Evolutionary conservation across 2,329 filamentous ascomycete species (phyloP), one percentile per base, ranked within the genome.

Genomic region (Pseudopyricularia cyperi): DNA sequence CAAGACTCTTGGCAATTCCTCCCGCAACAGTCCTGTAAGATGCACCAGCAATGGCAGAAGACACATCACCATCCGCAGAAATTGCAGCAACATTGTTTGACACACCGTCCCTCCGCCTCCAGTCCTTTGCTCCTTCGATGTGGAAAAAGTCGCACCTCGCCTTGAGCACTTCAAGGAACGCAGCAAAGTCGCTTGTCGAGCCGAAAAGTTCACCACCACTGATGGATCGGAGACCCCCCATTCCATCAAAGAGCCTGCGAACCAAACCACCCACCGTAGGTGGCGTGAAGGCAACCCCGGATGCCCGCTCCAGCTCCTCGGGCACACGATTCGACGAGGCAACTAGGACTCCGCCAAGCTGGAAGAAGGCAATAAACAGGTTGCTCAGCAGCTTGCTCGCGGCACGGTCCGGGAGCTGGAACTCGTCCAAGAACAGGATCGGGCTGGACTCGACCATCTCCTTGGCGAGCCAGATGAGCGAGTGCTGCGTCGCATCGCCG

Each of bases 311-410:
- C 49, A 93, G 65, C 61, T 90, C 87, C 60, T 91, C 87, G 0
- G 87, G 87, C 81, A 91, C 86, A 7, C 87, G 79, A 63, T 93
- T 93, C 4, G 84, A 89, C 0, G 85, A 89, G 1, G 86, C 87
- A 35, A 93, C 75, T 15, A 93, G 69, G 0, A 93, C 87, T 7
- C 87, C 87, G 0, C 87, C 87, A 3, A 91, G 73, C 56, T 90
- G 85, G 62, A 91, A 91, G 67, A 91, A 91, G 2, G 77, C 75
- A 7, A 86, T 87, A 63, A 93, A 83, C 2, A 93, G 72, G 59
- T 86, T 85, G 55, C 83, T 87, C 55, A 93, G 69, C 47, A 91
- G 87, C 65, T 90, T 91, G 59, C 81, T 85, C 2, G 85, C 79
- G 2, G 83, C 85, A 57, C 84, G 76, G 64, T 91, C 87, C 0